Evolutionary conservation across 257 asterid species (phyloP).

Genomic region (Phtheirospermum japonicum): DNA sequence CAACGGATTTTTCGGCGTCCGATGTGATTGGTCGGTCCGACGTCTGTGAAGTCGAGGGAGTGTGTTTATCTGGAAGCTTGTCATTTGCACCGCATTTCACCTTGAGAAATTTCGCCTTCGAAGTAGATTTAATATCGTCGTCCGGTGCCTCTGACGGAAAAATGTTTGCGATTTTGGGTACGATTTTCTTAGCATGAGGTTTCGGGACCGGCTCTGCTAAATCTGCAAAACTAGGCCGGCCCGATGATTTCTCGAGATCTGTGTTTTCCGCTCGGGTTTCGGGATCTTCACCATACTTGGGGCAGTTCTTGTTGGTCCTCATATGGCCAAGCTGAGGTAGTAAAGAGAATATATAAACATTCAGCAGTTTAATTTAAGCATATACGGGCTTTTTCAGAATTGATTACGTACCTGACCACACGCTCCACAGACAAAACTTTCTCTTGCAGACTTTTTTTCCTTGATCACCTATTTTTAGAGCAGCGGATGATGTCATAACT

Average conservation of each 20-base stretch:
- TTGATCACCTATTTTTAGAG: constrained; percentile 58
- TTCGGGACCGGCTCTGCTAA: constrained; percentile 63
- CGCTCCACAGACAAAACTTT: constrained; percentile 97
- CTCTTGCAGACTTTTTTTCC: constrained; percentile 97
- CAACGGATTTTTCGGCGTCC: constrained; percentile 61
- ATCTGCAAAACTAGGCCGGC: constrained; percentile 48
- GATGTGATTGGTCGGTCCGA: constrained; percentile 66
- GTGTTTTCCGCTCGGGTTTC: constrained; percentile 61
- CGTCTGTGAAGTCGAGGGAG: constrained; percentile 69
- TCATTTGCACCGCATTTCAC: constrained; percentile 81
- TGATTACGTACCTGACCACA: constrained; percentile 82
- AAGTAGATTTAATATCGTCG: constrained; percentile 61
- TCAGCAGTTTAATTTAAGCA: constrained; percentile 21
- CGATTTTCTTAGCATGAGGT: constrained; percentile 50
- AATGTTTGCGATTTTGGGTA: constrained; percentile 51
- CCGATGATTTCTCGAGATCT: constrained; percentile 57
- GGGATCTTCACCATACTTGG: constrained; percentile 84
- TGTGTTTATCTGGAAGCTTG: constrained; percentile 62
- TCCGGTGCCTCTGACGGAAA: constrained; percentile 42
- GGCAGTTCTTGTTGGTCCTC: constrained; percentile 99
- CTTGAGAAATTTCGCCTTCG: constrained; percentile 79
- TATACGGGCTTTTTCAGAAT: constrained; percentile 17
- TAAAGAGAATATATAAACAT: constrained; percentile 20
- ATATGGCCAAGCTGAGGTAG: constrained; percentile 87
- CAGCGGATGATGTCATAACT: constrained; percentile 24